phyloP scores from a whole-genome alignment of 371 early-diverging fungal species.

The Lichtheimia corymbifera region DNA sequence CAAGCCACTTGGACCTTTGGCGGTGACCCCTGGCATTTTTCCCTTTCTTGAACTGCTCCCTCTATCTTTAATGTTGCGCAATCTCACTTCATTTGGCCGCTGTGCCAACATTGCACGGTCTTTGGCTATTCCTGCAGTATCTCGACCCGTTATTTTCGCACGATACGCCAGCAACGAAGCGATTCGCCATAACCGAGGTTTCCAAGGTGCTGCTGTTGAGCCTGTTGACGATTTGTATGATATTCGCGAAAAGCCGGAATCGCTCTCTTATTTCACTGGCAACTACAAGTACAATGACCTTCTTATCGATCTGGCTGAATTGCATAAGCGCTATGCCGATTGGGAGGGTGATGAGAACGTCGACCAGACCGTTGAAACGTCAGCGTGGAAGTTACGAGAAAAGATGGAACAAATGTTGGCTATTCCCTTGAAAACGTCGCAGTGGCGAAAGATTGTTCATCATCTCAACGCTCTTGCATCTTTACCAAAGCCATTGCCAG shows the following conservation, averaged over 20 bases:
- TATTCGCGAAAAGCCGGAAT: conserved; percentile 60
- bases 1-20: no score
- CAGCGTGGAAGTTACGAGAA: conserved; percentile 53
- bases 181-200: conserved; percentile 5
- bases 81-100: no score
- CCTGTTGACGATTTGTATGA: conserved; percentile 31
- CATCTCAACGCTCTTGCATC: conserved; percentile 57
- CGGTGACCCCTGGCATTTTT: no score
- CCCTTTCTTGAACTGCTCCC: no score
- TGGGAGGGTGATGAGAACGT: conserved; percentile 17
- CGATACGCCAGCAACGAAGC: conserved; percentile 5
- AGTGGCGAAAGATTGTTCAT: conserved; percentile 60
- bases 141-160: no score
- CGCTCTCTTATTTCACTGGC: conserved; percentile 88
- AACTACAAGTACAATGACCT: conserved; percentile 81
- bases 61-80: no score
- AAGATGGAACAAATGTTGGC: conserved; percentile 57
- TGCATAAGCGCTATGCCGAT: conserved; percentile 52
- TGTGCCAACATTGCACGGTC: no score
- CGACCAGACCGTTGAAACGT: conserved; percentile 29
- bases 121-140: no score
- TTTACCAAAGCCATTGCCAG: conserved; percentile 52
- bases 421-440: conserved; percentile 63
- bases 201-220: not conserved
- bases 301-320: conserved; percentile 68